These are phyloP conservation scores for Exophiala alcalophila DNA, from an alignment of 2,329 filamentous ascomycete species.

Conservation along the genomic window DNA sequence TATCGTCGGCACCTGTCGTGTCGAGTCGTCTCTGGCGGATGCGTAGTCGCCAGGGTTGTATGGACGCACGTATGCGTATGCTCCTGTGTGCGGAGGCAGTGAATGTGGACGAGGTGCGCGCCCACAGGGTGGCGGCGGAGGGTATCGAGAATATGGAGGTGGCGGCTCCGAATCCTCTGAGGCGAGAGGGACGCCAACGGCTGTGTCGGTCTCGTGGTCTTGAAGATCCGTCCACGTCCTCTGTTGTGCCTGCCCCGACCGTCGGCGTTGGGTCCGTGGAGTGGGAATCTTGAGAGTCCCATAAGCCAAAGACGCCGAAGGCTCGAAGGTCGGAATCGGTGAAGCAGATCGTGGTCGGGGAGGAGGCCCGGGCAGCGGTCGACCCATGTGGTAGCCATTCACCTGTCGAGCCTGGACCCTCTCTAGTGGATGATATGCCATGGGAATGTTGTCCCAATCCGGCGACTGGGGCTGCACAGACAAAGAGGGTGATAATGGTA, in stretches of 20 bases:
- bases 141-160: conserved; percentile 19
- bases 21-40: background rate
- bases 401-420: conserved; percentile 9
- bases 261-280: conserved; percentile 13
- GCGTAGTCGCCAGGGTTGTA: conserved; percentile 12
- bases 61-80: background rate
- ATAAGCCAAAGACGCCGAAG: conserved; percentile 1
- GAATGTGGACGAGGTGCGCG: background rate
- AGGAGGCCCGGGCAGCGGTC: conserved; percentile 16
- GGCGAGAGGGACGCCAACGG: conserved; percentile 21
- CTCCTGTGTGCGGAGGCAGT: conserved; percentile 1
- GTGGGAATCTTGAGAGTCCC: conserved; percentile 11
- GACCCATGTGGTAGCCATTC: conserved; percentile 15
- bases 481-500: conserved; percentile 3
- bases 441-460: conserved; percentile 17
- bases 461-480: background rate
- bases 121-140: background rate
- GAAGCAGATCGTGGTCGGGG: conserved; percentile 19
- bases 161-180: conserved; percentile 24
- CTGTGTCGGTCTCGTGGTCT: conserved; percentile 8
- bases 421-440: conserved; percentile 16
- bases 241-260: conserved; percentile 15
- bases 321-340: conserved; percentile 1
- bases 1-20: conserved; percentile 10
- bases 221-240: conserved; percentile 7